These are phyloP conservation scores for Aquilaria agallochum DNA, from an alignment of 441 rosid species.

Conservation along the genomic window DNA sequence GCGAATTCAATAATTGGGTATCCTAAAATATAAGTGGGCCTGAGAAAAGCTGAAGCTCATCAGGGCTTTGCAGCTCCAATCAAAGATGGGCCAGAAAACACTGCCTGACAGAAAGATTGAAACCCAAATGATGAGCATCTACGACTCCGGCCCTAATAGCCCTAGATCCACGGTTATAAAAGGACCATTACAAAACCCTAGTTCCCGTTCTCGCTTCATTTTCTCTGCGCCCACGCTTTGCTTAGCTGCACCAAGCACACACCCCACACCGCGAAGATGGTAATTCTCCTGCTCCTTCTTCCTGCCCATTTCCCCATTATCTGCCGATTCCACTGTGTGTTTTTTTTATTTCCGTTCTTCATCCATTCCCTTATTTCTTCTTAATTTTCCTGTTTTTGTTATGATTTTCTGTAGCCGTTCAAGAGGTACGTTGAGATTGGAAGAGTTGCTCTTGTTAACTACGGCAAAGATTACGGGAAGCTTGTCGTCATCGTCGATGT, in stretches of 20 bases:
- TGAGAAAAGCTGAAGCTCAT: too few species aligned
- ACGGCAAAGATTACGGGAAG: constrained; percentile 83
- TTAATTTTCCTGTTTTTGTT: neutral
- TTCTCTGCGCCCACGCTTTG: constrained; percentile 5
- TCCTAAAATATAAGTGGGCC: too few species aligned
- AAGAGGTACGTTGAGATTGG: constrained; percentile 98
- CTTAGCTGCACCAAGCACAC: neutral
- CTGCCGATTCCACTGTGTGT: neutral
- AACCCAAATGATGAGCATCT: too few species aligned
- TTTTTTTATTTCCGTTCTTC: neutral
- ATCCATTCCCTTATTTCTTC: neutral
- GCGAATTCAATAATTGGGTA: too few species aligned
- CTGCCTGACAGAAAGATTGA: too few species aligned
- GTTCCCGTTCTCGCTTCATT: neutral
- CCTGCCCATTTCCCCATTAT: too few species aligned
- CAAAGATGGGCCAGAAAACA: too few species aligned
- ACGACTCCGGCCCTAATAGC: too few species aligned
- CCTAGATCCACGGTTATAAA: too few species aligned
- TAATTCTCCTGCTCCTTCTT: constrained; percentile 4
- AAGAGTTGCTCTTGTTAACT: constrained; percentile 92
- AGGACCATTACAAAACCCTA: too few species aligned
- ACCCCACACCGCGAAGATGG: constrained; percentile 25
- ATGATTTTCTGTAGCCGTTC: constrained; percentile 17
- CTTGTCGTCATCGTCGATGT: constrained; percentile 95
- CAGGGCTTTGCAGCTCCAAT: too few species aligned